Conservation (phyloP, 2,329 filamentous ascomycete species). For the Pseudogymnoascus sp. region DNA sequence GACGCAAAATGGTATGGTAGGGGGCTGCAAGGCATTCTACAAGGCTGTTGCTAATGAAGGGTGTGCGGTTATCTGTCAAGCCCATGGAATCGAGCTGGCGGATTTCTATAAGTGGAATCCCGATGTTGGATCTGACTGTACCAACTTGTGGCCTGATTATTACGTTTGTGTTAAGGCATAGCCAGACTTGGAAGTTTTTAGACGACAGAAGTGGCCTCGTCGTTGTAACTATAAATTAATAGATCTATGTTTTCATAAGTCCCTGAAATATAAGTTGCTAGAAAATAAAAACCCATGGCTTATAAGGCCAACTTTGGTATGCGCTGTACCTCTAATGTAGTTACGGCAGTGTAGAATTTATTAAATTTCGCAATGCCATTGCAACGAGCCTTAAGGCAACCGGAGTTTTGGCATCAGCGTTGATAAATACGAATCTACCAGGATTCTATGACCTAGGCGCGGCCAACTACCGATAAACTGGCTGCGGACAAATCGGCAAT, state of each 20-base stretch:
- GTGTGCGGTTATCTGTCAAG: not conserved
- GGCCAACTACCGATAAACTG: too few relatives aligned
- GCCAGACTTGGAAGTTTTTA: not conserved
- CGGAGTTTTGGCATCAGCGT: too few relatives aligned
- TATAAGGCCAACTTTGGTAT: too few relatives aligned
- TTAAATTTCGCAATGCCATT: too few relatives aligned
- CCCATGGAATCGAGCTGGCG: not conserved
- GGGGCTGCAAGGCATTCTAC: not conserved
- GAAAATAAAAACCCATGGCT: too few relatives aligned
- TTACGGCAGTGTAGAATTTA: too few relatives aligned
- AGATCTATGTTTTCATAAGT: not conserved
- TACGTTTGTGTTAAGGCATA: not conserved
- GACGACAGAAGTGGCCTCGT: not conserved
- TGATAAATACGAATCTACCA: too few relatives aligned
- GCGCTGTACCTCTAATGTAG: too few relatives aligned
- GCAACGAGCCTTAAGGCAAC: too few relatives aligned
- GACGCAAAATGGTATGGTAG: slow-evolving; percentile 12
- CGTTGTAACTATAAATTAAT: not conserved
- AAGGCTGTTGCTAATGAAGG: not conserved
- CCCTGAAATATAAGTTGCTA: too few relatives aligned
- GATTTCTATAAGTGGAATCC: slow-evolving; percentile 7
- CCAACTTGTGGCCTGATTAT: not conserved
- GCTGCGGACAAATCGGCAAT: too few relatives aligned
- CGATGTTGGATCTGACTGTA: not conserved
- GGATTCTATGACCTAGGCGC: too few relatives aligned